Evolutionary conservation across 257 asterid species (phyloP), one percentile per base, ranked within the genome.

Genomic region (Echium plantagineum): DNA sequence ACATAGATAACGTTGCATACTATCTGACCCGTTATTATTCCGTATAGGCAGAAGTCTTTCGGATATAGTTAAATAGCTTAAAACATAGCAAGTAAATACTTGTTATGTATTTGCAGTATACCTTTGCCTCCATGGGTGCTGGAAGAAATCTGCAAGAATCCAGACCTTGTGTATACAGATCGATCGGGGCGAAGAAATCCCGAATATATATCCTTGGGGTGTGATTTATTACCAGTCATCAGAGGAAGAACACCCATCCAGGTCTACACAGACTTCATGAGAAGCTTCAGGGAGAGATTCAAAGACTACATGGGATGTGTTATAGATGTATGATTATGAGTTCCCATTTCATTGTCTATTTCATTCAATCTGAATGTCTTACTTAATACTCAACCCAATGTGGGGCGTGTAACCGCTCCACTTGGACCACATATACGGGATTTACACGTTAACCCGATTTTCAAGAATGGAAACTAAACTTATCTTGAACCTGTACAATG

Each of bases 251-350:
- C 73, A 6, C 53, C 77, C 0, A 52, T 72, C 17, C 51, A 72
- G 72, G 68, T 72, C 19, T 72, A 72, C 48, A 38, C 65, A 32
- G 76, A 62, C 57, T 72, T 30, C 52, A 72, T 62, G 76, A 58
- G 47, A 52, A 66, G 69, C 71, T 72, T 72, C 38, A 59, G 61
- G 15, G 69, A 57, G 46, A 85, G 80, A 72, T 91, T 91, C 76
- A 70, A 66, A 60, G 76, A 82, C 46, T 83, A 77, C 78, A 58
- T 88, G 60, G 98, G 98, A 72, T 66, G 74, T 2, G 82, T 85
- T 64, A 77, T 91, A 55, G 85, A 58, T 83, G 96, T 90, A 82
- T 59, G 78, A 32, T 63, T 61, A 63, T 49, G 63, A 48, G 20
- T 67, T 55, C 64, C 47, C 55, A 52, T 67, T 21, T 32, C 24